Base-by-base conservation (phyloP, 176 grass and related monocot genomes). In the Oryza meridionalis region DNA sequence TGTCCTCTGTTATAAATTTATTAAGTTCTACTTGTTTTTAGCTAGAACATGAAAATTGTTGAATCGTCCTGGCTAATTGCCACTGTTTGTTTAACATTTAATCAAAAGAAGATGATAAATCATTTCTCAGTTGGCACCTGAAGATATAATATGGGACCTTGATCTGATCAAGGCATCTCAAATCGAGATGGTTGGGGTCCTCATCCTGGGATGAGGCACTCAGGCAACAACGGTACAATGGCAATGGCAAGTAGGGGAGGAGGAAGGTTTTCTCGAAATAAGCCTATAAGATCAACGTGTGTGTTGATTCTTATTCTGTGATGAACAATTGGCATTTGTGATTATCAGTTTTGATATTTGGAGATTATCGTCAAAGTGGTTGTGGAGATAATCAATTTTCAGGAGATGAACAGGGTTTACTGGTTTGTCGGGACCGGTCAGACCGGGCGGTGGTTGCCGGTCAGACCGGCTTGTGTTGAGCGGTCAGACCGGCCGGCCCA, bases 111-210 rank as follows among this genome's bases (percentile, higher is more conserved):
- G 77, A 67, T 75, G 11, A 51, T 33, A 31, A 12, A 67, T 70
- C 73, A 68, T 69, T 76, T 84, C 53, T 82, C 81, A 99, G 93
- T 96, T 99, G 85, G 73, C 90, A 71, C 91, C 91, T 80, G 86
- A 94, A 81, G 91, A 99, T 94, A 99, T 99, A 80, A 88, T 83
- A 89, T 99, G 91, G 96, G 88, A 92, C 62, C 72, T 71, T 72
- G 84, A 90, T 46, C n/a, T n/a, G 83, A 85, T 53, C 77, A 87
- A 76, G 83, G 80, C 7, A 61, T 80, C 45, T 76, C 43, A 70
- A 89, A 85, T 51, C 87, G 31, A 49, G 87, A 89, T 80, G 64
- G 81, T 15, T 76, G 81, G 89, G 89, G 24, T 83, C 80, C 89
- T 65, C 80, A 83, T 72, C 84, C 80, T 67, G 76, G 84, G 44